Evolutionary conservation across 306 rosid species (phyloP), one percentile per base, ranked within the genome.

Genomic region (Rubus parviflorus): DNA sequence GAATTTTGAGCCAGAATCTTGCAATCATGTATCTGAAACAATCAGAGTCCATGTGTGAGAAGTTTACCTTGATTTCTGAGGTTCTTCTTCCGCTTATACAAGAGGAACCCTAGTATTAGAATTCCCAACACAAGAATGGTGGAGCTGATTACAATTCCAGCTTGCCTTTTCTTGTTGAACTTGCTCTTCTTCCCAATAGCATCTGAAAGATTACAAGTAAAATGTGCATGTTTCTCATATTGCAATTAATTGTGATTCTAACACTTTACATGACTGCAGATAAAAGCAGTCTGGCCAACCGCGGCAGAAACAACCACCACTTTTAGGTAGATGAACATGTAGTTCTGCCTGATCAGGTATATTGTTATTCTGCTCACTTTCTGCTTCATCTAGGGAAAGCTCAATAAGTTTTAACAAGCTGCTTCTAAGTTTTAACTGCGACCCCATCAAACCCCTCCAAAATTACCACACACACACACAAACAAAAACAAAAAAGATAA

Each of bases 111-210:
- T 40, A 13, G 14, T 11, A 54, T 0, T 20, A 54, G 20, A 49
- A 56, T 38, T 72, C 38, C 51, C 41, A 41, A 2, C 7, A 40
- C 22, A 40, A 72, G 41, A 53, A 72, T 8, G 0, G 51, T 14
- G 12, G 51, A 53, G 76, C 75, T 52, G 75, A 72, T 72, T 2
- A 72, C 12, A 54, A 54, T 40, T 72, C 19, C 49, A 17, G 48
- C 48, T 40, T 5, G 65, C 38, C 8, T 19, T 54, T 40, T 6
- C 76, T 20, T 54, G 7, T 20, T 40, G 52, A 15, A 13, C 12
- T 72, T 53, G 37, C 62, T 51, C 48, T 11, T 38, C 42, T 51
- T 20, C 52, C 0, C 38, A 11, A 19, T 52, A 20, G 16, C 7
- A 52, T 72, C 63, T 19, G 37, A 19, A 19, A 52, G 15, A 70